Conservation (phyloP, 2,329 filamentous ascomycete species). For the Sporothrix curviconia region DNA sequence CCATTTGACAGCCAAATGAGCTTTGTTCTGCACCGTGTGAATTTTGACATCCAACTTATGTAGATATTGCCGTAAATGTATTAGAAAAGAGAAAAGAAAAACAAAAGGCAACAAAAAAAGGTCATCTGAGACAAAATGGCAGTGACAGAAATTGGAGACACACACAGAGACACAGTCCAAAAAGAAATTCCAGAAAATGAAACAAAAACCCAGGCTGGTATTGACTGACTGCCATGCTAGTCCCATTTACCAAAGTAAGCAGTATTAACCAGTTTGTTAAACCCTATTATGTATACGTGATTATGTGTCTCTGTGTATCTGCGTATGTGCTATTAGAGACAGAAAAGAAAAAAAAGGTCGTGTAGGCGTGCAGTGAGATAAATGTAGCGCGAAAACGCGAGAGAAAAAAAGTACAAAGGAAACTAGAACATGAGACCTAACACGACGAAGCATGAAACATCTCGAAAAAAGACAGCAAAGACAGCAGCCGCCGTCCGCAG, state of each 20-base stretch:
- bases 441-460: not conserved
- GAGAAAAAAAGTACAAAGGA: not conserved
- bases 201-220: not conserved
- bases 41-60: no score
- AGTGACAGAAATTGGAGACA: no score
- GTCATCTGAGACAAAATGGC: no score
- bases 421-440: not conserved
- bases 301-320: slow-evolving; percentile 1
- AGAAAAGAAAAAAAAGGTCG: not conserved
- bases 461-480: not conserved
- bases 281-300: not conserved
- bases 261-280: not conserved
- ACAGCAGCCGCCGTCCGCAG: no score
- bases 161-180: not conserved
- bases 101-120: no score
- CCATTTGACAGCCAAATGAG: no score
- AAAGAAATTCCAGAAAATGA: not conserved
- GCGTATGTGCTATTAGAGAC: slow-evolving; percentile 10
- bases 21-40: no score
- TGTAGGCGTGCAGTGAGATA: slow-evolving; percentile 5
- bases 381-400: no score
- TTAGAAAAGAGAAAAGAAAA: not conserved
- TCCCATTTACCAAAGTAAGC: not conserved
- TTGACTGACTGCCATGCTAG: not conserved
- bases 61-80: no score